A percentile compares a stretch with the other conserved stretches of the same genome.
These are phyloP conservation scores for Tylopilus vinaceipallidus DNA, from an alignment of 768 basidiomycete species.

Conservation along the genomic window DNA sequence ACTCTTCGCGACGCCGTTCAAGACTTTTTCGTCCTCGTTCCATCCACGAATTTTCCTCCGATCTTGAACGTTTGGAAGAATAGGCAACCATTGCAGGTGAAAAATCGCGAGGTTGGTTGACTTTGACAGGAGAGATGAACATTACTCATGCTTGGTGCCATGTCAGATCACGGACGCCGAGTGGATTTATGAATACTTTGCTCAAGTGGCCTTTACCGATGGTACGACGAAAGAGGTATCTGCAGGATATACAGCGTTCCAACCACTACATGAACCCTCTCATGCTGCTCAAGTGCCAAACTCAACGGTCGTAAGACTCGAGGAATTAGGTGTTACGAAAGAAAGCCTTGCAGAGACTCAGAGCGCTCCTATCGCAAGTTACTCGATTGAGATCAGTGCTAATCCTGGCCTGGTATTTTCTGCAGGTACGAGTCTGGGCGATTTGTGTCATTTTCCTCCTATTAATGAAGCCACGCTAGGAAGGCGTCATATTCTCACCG, in stretches of 20 bases:
- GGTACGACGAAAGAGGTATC: constrained; percentile 15
- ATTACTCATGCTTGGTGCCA: too few relatives aligned
- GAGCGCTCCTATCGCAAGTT: neutral
- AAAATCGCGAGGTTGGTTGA: too few relatives aligned
- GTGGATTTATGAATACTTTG: constrained; percentile 21
- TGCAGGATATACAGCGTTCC: constrained; percentile 19
- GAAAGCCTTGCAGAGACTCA: neutral
- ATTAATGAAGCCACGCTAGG: neutral
- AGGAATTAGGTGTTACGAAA: too few relatives aligned
- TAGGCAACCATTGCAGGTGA: too few relatives aligned
- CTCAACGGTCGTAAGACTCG: neutral
- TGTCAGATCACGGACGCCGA: neutral
- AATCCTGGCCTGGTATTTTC: neutral
- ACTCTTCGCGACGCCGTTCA: constrained; percentile 1
- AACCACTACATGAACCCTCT: constrained; percentile 4
- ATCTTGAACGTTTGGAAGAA: too few relatives aligned
- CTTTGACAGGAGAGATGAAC: too few relatives aligned
- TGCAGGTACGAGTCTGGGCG: neutral
- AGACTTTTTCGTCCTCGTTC: constrained; percentile 18
- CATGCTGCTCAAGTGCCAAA: neutral
- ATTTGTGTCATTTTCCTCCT: neutral
- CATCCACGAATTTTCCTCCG: constrained; percentile 22
- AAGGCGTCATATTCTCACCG: neutral
- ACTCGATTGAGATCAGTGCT: constrained; percentile 3
- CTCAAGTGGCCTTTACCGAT: constrained; percentile 12